These are phyloP conservation scores for Coriaria nepalensis DNA, from an alignment of 306 rosid genomes.

Conservation along the genomic window DNA sequence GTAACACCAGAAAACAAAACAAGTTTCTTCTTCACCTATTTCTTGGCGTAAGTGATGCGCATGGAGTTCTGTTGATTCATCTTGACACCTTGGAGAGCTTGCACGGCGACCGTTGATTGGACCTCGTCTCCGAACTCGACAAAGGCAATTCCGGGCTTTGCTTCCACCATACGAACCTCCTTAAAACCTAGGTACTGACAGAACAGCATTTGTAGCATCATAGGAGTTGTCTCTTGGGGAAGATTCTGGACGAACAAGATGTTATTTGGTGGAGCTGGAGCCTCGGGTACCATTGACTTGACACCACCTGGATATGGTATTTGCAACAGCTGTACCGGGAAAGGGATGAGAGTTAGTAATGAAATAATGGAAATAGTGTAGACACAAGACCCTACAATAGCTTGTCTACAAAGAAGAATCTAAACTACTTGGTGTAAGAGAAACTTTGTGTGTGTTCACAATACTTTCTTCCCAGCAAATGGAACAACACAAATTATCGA, in stretches of 20 bases:
- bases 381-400: too few species aligned
- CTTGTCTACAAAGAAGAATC: too few species aligned
- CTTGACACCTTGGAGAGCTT: conserved; percentile 86
- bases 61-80: conserved; percentile 81
- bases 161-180: conserved; percentile 98
- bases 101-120: conserved; percentile 88
- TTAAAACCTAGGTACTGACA: conserved; percentile 81
- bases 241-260: conserved; percentile 89
- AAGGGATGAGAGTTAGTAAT: conserved; percentile 1
- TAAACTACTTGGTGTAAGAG: too few species aligned
- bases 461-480: too few species aligned
- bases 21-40: conserved; percentile 28
- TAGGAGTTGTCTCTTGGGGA: conserved; percentile 76
- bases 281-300: conserved; percentile 73
- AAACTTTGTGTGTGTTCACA: too few species aligned
- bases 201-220: conserved; percentile 98
- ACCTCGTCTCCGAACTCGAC: conserved; percentile 86
- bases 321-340: conserved; percentile 39
- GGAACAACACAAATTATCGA: too few species aligned
- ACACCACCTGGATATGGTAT: conserved; percentile 80
- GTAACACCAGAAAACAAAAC: conserved; percentile 1
- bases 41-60: conserved; percentile 94
- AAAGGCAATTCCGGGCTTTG: conserved; percentile 94
- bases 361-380: not conserved
- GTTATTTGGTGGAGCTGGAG: conserved; percentile 96